These are phyloP conservation scores for Amanita molliuscula DNA, from an alignment of 768 basidiomycete genomes.

Conservation along the genomic window DNA sequence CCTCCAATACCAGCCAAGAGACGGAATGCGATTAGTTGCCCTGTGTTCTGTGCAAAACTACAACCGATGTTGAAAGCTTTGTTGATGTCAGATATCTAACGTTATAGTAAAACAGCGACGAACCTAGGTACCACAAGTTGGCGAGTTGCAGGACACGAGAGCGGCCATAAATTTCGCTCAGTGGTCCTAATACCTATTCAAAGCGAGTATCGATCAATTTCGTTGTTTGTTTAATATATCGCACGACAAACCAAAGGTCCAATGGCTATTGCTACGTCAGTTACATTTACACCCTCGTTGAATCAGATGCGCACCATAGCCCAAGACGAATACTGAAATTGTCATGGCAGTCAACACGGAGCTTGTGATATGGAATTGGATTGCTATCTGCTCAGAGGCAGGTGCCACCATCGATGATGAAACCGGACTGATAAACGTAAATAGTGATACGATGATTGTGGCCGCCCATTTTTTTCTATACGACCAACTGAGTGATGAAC, in stretches of 20 bases:
- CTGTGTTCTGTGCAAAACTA: conserved; percentile 50
- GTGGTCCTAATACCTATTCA: conserved; percentile 38
- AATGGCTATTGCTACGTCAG: conserved; percentile 26
- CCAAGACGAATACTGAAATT: conserved; percentile 42
- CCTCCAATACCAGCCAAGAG: conserved; percentile 66
- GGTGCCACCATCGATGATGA: conserved; percentile 73
- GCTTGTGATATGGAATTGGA: conserved; percentile 45
- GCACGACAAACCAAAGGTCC: conserved; percentile 32
- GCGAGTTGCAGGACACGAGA: conserved; percentile 48
- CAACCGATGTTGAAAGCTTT: conserved; percentile 56
- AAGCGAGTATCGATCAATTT: background rate
- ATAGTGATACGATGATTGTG: conserved; percentile 52
- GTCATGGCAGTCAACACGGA: conserved; percentile 40
- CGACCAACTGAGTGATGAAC: conserved; percentile 35
- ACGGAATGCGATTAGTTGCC: conserved; percentile 55
- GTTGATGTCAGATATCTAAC: background rate
- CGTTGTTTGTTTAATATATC: background rate
- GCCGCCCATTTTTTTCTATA: conserved; percentile 52
- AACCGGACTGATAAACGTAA: conserved; percentile 59
- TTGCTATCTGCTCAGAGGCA: conserved; percentile 39
- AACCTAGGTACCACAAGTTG: conserved; percentile 59
- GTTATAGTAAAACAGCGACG: background rate
- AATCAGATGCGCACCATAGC: conserved; percentile 35
- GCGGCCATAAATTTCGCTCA: conserved; percentile 67
- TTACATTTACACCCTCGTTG: background rate